Base-by-base conservation (phyloP, 441 rosid genomes). In the Erodium texanum region DNA sequence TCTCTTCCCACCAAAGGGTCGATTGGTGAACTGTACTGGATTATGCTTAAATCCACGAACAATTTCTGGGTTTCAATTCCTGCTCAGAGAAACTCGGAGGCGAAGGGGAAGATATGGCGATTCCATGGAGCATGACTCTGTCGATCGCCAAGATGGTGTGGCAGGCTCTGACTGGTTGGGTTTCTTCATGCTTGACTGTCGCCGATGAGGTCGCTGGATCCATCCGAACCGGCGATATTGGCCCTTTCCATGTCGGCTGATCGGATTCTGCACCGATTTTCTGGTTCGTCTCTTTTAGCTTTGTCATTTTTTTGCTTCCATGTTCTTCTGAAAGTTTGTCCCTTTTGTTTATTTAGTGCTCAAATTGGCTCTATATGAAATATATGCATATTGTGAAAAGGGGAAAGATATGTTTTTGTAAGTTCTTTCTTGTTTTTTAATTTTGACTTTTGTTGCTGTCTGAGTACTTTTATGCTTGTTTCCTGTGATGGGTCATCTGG, bases 181-280 rank as follows among this genome's bases (percentile, higher is more conserved):
- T 91, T 20, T 85, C 85, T 73, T 86, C 97, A 27, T 88, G 96
- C 74, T 77, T 93, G 72, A 71, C 87, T 32, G 87, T 93, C 24
- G 97, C 97, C 70, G 96, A 91, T 71, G 99, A 91, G 68, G 66
- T 93, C 69, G 96, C 96, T 66, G 43, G 66, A 73, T 84, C 92
- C 71, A 65, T 91, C 14, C 79, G 97, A 78, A 83, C 82, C 68
- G 96, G 96, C 27, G 97, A 91, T 79, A 87, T 93, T 71, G 88
- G 96, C 27, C 90, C 91, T 72, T 89, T 91, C 69, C 89, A 89
- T 75, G 89, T 85, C 70, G 96, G 96, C 67, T 93, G 81, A 86
- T 75, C 61, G 29, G 1, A 4, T 27, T 27, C 29, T 27, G 8
- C 23, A 66, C n/a, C n/a, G n/a, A 27, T 27, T 27, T 27, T 27